Base-by-base conservation (phyloP, 2,329 filamentous ascomycete genomes). In the Colletotrichum sp. region DNA sequence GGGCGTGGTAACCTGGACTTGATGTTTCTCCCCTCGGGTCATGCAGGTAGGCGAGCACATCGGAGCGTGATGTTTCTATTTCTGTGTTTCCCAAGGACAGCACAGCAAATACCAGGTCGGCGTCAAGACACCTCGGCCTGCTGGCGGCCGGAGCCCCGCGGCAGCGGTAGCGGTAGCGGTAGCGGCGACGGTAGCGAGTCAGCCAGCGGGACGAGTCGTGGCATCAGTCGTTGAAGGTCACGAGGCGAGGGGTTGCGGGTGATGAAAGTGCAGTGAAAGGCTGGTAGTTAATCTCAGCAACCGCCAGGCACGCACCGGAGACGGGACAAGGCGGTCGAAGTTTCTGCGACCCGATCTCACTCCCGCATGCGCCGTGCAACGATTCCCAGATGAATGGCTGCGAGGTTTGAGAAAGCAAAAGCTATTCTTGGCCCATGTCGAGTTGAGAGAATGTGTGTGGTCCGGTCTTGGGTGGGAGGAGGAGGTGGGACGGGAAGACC, bases 341-440 rank as follows among this genome's bases (percentile, higher is more conserved):
- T 59, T 69, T 76, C 75, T 75, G 75, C 75, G 72, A 76, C 75
- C 71, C 66, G 75, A 75, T 76, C 75, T 76, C 67, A 68, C 71
- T 75, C 62, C 71, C 75, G 75, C 71, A 74, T 76, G 74, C 64
- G 74, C 59, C 28, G 70, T 69, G 70, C 74, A 74, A 73, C 44
- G 49, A 65, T 68, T 64, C 70, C 64, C 74, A 69, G 57, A 66
- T 69, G 73, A 69, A 68, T 68, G 69, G 72, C 68, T 59, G 69
- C 57, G 26, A 59, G 52, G 63, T n/a, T 5, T 5, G 34, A 73
- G 71, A 44, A 28, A 65, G 71, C 59, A 73, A 65, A 49, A 76
- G 70, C 70, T 76, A 76, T 76, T 76, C 62, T 70, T 76, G 74
- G 74, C 74, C 59, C 59, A 55, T 62, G 68, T 66, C 39, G 72